Base-by-base conservation (phyloP, 176 grass and related monocot species). In the Ananas comosus region DNA sequence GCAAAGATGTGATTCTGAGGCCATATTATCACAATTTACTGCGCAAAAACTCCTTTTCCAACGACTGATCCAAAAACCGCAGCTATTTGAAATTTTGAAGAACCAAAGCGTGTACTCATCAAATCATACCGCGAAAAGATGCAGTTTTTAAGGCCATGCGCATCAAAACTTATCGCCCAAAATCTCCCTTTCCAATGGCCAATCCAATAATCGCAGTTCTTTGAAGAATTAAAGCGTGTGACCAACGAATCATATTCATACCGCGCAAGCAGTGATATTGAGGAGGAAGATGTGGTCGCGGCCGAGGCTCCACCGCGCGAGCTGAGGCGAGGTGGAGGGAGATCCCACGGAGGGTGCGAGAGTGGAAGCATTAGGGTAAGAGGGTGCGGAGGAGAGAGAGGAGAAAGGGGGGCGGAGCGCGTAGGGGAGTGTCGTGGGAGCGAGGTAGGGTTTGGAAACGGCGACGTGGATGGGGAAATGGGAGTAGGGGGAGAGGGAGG, bases 181-280 rank as follows among this genome's bases (percentile, higher is more conserved):
- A 54, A 50, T 21, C 21, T 42, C 33, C 23, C 1, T 16, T 52
- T 51, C 50, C 12, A 50, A 68, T 9, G 12, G 11, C 14, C 13
- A 49, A 3, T 16, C 54, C 21, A 61, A 61, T 9, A 61, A 61
- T 22, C 9, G 56, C 2, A 61, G 56, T 19, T 21, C 21, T 61
- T 9, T 18, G 21, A 61, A 61, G 21, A 17, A n/a, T 18, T 18
- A 22, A 10, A 18, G 21, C 7, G 33, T 42, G 33, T 42, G 33
- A 7, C 33, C 33, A 42, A 42, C 33, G 33, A 42, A 42, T 42
- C 33, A 42, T 19, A 22, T 12, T 21, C 84, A 54, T 87, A 90
- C 91, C 81, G 72, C 79, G 64, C 83, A 87, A 33, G 79, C 91
- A 63, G 79, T 65, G 68, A 80, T 23, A 61, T 81, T 68, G 56